Percentiles rank a stretch among this genome's conserved stretches.
Conservation (phyloP, 148 eudicot species). For the Chenopodium suecicum region DNA sequence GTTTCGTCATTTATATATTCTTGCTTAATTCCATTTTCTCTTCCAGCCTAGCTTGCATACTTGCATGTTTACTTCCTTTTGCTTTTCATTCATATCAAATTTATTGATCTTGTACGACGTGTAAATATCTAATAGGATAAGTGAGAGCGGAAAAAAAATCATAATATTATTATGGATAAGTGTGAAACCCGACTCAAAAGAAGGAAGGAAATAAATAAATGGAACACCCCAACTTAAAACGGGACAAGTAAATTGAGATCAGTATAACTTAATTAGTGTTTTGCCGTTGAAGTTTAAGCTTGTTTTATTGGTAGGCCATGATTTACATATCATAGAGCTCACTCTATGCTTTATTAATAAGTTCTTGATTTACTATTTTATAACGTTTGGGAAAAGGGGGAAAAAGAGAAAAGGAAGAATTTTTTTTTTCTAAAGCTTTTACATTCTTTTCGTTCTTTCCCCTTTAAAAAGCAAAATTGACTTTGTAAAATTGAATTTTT, state of each 20-base stretch:
- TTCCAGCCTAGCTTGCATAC: neutral
- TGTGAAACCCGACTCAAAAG: no score
- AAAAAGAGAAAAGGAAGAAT: neutral
- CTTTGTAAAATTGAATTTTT: neutral
- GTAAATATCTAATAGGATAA: neutral
- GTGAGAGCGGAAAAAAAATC: neutral
- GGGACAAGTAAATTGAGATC: no score
- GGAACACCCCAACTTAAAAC: no score
- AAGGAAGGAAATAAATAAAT: no score
- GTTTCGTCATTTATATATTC: no score
- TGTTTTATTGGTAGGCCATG: neutral
- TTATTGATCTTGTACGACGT: neutral
- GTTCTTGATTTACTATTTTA: neutral
- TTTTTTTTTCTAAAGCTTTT: neutral
- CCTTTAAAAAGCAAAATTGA: constrained; percentile 8
- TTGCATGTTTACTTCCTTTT: neutral
- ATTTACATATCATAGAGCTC: neutral
- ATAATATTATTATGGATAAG: neutral
- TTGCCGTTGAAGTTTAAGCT: neutral
- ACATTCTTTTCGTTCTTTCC: constrained; percentile 9
- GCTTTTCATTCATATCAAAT: neutral
- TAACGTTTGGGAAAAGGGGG: neutral
- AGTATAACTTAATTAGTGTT: neutral
- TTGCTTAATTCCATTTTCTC: neutral
- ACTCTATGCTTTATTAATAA: neutral